phyloP scores from a whole-genome alignment of 805 yeast genomes.

The Saccharomyces cerevisiae region DNA sequence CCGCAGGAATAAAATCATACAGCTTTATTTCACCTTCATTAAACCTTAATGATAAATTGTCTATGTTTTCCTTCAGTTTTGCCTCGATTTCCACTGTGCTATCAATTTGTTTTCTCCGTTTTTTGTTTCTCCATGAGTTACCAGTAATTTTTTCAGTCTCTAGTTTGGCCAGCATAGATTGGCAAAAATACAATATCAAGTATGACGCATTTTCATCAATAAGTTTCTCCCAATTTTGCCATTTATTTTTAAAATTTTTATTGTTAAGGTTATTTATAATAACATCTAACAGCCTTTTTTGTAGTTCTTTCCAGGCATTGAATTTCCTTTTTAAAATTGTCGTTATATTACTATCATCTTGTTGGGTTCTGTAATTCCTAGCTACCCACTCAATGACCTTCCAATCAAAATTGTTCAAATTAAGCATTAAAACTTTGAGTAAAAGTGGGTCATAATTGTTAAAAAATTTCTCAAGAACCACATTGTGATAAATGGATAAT shows the following conservation, averaged over 20 bases:
- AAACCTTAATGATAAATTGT: slow-evolving; percentile 4
- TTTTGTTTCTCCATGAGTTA: slow-evolving; percentile 15
- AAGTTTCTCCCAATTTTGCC: slow-evolving; percentile 13
- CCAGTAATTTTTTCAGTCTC: neutral
- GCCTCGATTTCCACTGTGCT: slow-evolving; percentile 6
- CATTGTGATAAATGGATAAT: slow-evolving; percentile 3
- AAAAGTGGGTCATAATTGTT: slow-evolving; percentile 9
- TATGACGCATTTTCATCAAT: slow-evolving; percentile 9
- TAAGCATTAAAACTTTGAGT: slow-evolving; percentile 10
- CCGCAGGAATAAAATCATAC: slow-evolving; percentile 2
- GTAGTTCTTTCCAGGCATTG: slow-evolving; percentile 11
- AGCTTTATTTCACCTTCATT: slow-evolving; percentile 6
- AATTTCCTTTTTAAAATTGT: slow-evolving; percentile 6
- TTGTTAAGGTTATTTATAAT: slow-evolving; percentile 9
- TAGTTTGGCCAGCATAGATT: slow-evolving; percentile 4
- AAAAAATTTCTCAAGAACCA: slow-evolving; percentile 10
- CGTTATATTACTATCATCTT: neutral
- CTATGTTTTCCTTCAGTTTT: slow-evolving; percentile 1
- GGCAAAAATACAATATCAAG: slow-evolving; percentile 9
- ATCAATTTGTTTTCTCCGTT: slow-evolving; percentile 10
- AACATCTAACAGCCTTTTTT: slow-evolving; percentile 9
- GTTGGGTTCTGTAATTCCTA: slow-evolving; percentile 1
- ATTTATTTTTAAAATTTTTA: slow-evolving; percentile 6
- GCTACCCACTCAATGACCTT: slow-evolving; percentile 13
- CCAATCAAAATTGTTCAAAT: slow-evolving; percentile 14